Base-by-base conservation (phyloP, 1,139 yeast species). In the Suhomyces chickasaworum region DNA sequence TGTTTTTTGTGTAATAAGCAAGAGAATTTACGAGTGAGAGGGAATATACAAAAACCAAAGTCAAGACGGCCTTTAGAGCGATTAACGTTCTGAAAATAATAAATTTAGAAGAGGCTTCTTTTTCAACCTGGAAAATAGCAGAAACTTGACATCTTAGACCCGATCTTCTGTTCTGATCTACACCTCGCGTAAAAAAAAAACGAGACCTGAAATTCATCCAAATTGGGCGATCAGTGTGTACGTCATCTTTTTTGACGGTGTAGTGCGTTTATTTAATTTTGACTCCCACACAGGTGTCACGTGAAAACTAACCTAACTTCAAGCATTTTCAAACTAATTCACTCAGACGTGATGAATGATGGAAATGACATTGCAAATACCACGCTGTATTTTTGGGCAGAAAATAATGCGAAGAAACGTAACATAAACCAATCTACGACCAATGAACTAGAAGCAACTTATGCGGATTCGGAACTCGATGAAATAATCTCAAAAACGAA, bases 401-500 rank as follows among this genome's bases (percentile, higher is more conserved):
- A 18, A 16, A 7, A 8, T 3, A 5, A 20, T 20, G 18, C 20
- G 23, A 35, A 5, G 17, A 35, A 23, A 1, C 38, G 29, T 22
- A 7, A 6, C 32, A 29, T 32, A 37, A 32, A 10, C n/a, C n/a
- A 25, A 25, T 10, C 13, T 10, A 2, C 29, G 12, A 25, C 12
- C n/a, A 4, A 25, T 25, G 13, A 4, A 25, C 4, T 4, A 32
- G 13, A 16, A 30, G 15, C 18, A n/a, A 15, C 7, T 7, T 2
- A 25, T 18, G 13, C 6, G 13, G 49, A 45, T 7, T 48, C 47
- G 9, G 52, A 52, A 13, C 25, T 54, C 3, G 50, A 50, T 13
- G 58, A 54, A 21, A 51, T 55, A 9, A 53, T 55, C 6, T 34
- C 42, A 3, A 55, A 53, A 35, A 55, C 59, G 2, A 48, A 42